Percentiles rank a stretch among this genome's conserved stretches.
Conservation (phyloP, 2,329 filamentous ascomycete genomes). For the Alternaria incomplexa region DNA sequence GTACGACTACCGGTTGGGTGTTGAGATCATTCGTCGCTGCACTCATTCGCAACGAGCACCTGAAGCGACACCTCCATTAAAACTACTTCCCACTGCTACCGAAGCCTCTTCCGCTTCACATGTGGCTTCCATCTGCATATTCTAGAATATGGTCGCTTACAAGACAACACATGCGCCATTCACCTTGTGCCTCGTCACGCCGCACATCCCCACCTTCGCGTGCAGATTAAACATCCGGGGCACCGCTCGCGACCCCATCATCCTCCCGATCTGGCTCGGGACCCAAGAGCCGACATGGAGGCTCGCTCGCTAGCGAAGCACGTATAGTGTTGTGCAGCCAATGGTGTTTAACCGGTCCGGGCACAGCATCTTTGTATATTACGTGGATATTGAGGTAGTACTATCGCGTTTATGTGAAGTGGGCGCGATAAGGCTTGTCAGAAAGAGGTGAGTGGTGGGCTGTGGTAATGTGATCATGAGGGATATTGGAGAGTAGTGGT, state of each 20-base stretch:
- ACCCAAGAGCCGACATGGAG: conserved; percentile 32
- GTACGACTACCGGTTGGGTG: background rate
- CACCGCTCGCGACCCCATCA: conserved; percentile 19
- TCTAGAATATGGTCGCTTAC: background rate
- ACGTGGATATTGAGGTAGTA: conserved; percentile 28
- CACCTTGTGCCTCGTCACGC: conserved; percentile 16
- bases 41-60: background rate
- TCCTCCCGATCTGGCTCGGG: conserved; percentile 23
- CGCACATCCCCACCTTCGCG: conserved; percentile 18
- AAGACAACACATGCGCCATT: background rate
- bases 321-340: conserved; percentile 26
- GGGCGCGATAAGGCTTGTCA: conserved; percentile 8
- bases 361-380: conserved; percentile 24
- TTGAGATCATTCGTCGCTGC: background rate
- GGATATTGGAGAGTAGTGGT: conserved; percentile 12
- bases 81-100: background rate
- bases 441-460: conserved; percentile 4
- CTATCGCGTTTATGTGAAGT: conserved; percentile 29
- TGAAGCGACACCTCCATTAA: background rate
- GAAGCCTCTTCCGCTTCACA: background rate
- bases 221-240: conserved; percentile 32
- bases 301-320: conserved; percentile 16
- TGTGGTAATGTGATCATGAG: conserved; percentile 13
- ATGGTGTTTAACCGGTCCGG: conserved; percentile 31
- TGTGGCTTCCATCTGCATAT: background rate